Conservation (phyloP, 805 yeast species). For the Candida schatavii region DNA sequence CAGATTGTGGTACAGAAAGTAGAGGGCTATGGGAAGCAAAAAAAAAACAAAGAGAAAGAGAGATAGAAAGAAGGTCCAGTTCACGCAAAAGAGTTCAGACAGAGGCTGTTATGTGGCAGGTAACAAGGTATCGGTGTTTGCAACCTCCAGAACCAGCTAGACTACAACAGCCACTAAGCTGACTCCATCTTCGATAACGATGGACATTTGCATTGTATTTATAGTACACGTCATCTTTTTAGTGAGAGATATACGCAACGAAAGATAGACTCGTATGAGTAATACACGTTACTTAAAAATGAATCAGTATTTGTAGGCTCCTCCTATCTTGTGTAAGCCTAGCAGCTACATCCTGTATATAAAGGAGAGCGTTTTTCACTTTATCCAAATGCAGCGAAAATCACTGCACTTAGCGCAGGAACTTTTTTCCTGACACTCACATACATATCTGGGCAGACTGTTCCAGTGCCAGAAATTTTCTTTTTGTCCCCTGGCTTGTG, state of each 20-base stretch:
- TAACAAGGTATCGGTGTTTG: too few species aligned
- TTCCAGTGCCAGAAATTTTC: not conserved
- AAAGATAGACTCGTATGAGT: too few species aligned
- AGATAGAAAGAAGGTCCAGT: not conserved
- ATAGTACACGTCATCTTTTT: constrained; percentile 3
- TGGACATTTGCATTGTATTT: constrained; percentile 5
- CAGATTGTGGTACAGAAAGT: constrained; percentile 79
- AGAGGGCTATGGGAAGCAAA: too few species aligned
- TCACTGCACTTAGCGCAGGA: not conserved
- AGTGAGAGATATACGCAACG: not conserved
- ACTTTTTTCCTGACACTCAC: not conserved
- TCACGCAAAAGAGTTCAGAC: not conserved
- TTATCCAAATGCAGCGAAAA: not conserved
- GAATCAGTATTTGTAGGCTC: too few species aligned
- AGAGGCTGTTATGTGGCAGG: not conserved
- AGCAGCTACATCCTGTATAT: too few species aligned
- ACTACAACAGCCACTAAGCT: too few species aligned
- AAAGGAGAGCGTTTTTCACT: too few species aligned
- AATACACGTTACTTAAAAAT: too few species aligned
- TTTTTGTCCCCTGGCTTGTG: not conserved
- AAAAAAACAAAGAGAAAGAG: not conserved
- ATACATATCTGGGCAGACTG: too few species aligned
- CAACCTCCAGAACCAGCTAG: too few species aligned
- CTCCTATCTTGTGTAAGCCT: too few species aligned
- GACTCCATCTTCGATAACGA: too few species aligned